phyloP scores from a whole-genome alignment of 805 yeast genomes.

The Starmerella potacharoeniae region DNA sequence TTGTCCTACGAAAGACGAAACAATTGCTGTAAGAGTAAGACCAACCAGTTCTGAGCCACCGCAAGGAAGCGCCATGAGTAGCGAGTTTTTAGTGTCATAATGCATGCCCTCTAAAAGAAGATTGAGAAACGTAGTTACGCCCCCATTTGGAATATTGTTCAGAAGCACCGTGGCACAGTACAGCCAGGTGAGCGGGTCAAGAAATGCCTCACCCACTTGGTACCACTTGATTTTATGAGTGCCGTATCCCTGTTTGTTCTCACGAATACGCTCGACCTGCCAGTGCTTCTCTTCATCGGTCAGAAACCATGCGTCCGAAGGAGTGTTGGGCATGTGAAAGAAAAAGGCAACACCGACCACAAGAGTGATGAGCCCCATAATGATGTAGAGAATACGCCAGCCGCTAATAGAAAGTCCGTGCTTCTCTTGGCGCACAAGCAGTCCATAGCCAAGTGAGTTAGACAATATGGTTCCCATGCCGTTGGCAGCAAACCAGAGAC shows the following conservation, averaged over 20 bases:
- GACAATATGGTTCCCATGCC: constrained; percentile 35
- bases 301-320: constrained; percentile 31
- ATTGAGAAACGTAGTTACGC: constrained; percentile 39
- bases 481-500: constrained; percentile 35
- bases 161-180: constrained; percentile 34
- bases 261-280: constrained; percentile 43
- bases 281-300: constrained; percentile 36
- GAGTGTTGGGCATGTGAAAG: constrained; percentile 48
- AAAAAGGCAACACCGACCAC: constrained; percentile 39
- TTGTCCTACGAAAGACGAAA: constrained; percentile 3
- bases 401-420: constrained; percentile 29
- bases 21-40: constrained; percentile 5
- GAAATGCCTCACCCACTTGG: constrained; percentile 43
- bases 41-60: constrained; percentile 36
- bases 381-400: constrained; percentile 52
- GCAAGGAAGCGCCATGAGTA: constrained; percentile 34
- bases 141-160: constrained; percentile 44
- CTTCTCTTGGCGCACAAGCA: constrained; percentile 10
- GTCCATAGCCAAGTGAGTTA: constrained; percentile 22
- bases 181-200: constrained; percentile 42
- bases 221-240: constrained; percentile 42
- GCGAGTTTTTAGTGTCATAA: constrained; percentile 31
- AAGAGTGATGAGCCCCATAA: constrained; percentile 50
- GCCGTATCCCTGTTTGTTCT: constrained; percentile 49
- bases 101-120: constrained; percentile 38